Percentiles rank a stretch among this genome's conserved stretches.
Evolutionary conservation across 352 stramenopile genomes (phyloP).

Genomic region (Globisporangium iwayamae): DNA sequence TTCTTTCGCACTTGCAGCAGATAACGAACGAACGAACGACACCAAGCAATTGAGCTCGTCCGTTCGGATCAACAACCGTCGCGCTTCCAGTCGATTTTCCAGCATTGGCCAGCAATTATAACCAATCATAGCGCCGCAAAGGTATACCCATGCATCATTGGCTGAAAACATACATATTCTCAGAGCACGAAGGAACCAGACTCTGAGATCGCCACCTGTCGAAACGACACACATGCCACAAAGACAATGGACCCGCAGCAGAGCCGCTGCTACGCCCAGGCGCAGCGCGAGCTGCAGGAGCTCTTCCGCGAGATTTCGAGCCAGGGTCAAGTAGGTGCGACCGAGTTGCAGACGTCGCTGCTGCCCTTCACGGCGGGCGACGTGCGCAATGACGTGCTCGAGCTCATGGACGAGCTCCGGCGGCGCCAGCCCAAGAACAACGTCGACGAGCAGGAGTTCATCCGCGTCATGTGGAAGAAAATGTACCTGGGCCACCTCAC

Average conservation of each 20-base stretch:
- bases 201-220: background rate
- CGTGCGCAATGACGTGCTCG: conserved; percentile 43
- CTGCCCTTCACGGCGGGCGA: conserved; percentile 61
- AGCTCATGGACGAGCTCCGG: conserved; percentile 52
- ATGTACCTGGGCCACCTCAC: conserved; percentile 57
- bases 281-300: conserved; percentile 51
- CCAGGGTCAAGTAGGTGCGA: conserved; percentile 39
- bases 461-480: conserved; percentile 57
- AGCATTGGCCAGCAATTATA: conserved; percentile 22
- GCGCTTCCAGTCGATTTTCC: conserved; percentile 23
- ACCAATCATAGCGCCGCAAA: conserved; percentile 25
- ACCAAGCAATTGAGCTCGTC: background rate
- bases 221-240: conserved; percentile 19
- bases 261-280: conserved; percentile 34
- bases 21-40: no score
- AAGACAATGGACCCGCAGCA: conserved; percentile 52
- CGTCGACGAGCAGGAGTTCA: conserved; percentile 60
- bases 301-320: conserved; percentile 53
- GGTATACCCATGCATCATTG: conserved; percentile 14
- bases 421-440: conserved; percentile 23
- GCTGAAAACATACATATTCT: conserved; percentile 1
- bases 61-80: conserved; percentile 9
- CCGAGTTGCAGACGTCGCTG: conserved; percentile 43
- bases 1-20: background rate
- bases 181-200: background rate